These are phyloP conservation scores for Micractinium conductrix DNA, from an alignment of 139 green algal genomes.

Conservation along the genomic window DNA sequence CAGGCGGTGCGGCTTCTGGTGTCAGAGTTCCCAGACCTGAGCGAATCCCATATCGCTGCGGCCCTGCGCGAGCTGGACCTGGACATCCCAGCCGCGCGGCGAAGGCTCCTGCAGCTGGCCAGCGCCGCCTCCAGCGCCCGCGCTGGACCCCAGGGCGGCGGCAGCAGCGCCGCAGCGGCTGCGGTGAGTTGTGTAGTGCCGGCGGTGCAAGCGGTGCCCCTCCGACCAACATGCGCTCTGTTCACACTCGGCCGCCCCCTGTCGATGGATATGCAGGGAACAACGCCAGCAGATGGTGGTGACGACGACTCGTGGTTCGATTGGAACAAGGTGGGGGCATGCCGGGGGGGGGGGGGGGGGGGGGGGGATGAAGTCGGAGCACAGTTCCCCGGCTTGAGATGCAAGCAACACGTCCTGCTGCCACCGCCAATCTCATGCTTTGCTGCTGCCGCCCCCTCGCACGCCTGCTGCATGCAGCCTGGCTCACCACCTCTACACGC, in stretches of 20 bases:
- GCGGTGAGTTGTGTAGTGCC: not conserved
- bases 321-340: conserved; percentile 8
- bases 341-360: too few relatives aligned
- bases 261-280: too few relatives aligned
- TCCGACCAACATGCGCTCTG: not conserved
- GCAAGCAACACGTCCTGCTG: too few relatives aligned
- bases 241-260: not conserved
- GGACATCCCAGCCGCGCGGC: conserved; percentile 3
- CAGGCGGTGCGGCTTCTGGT: conserved; percentile 6
- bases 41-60: not conserved
- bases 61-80: conserved; percentile 11
- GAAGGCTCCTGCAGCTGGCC: not conserved
- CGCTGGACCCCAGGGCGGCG: too few relatives aligned
- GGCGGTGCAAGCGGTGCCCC: not conserved
- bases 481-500: too few relatives aligned
- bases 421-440: too few relatives aligned
- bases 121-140: too few relatives aligned
- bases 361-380: too few relatives aligned
- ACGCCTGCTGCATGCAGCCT: too few relatives aligned
- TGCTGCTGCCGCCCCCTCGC: too few relatives aligned
- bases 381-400: too few relatives aligned
- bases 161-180: too few relatives aligned
- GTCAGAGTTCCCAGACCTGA: conserved; percentile 14
- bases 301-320: not conserved
- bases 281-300: not conserved